A percentile compares a stretch with the other conserved stretches of the same genome.
Evolutionary conservation across 176 grass and related monocot genomes (phyloP).

Genomic region (Triticum urartu): DNA sequence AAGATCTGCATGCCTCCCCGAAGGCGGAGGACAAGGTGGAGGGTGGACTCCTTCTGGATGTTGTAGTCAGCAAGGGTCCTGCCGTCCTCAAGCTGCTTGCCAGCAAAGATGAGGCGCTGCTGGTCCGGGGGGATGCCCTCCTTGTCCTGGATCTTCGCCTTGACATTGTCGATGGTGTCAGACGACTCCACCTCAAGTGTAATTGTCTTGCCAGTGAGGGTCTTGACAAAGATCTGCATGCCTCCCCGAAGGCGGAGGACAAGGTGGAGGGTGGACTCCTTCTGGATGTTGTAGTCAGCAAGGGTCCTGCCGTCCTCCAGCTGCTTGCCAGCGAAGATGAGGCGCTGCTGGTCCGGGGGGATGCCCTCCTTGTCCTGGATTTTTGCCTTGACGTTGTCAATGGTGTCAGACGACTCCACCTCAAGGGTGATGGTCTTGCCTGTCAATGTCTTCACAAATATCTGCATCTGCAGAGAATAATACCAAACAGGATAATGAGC

Average conservation of each 20-base stretch:
- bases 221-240: constrained; percentile 34
- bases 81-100: constrained; percentile 69
- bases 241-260: constrained; percentile 43
- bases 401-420: constrained; percentile 46
- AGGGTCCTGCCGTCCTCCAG: constrained; percentile 63
- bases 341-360: constrained; percentile 62
- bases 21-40: constrained; percentile 42
- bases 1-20: constrained; percentile 67
- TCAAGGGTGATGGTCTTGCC: constrained; percentile 64
- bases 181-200: constrained; percentile 49
- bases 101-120: constrained; percentile 56
- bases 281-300: constrained; percentile 71
- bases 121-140: constrained; percentile 72
- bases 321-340: constrained; percentile 63
- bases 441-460: constrained; percentile 37
- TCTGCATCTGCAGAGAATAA: constrained; percentile 47
- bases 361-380: constrained; percentile 79
- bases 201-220: constrained; percentile 56
- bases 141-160: constrained; percentile 65
- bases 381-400: constrained; percentile 33
- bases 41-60: constrained; percentile 66
- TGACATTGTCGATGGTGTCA: constrained; percentile 35
- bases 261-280: constrained; percentile 59
- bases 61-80: constrained; percentile 68
- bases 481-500: neutral